Evolutionary conservation across 2,329 filamentous ascomycete genomes (phyloP), one percentile per base, ranked within the genome.

Genomic region (Fusarium sp.): DNA sequence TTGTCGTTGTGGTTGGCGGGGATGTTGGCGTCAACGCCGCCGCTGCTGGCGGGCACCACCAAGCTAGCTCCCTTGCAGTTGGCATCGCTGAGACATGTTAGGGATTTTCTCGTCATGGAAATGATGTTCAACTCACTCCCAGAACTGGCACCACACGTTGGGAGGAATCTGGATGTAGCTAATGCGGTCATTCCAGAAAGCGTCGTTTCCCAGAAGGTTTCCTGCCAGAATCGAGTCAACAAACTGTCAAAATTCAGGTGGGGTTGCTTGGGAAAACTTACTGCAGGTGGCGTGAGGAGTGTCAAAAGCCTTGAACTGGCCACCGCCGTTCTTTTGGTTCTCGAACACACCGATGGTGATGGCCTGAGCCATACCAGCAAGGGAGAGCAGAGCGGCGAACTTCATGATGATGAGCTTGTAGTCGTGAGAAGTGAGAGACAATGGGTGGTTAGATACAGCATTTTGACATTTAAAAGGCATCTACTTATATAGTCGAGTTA

Each of bases 1-100:
- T 68, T 68, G 38, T 64, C 65, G 20, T 68, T 63, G 65, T 68
- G 65, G 45, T 52, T 59, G 9, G 31, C 31, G 22, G 60, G 65
- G 27, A 68, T 58, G 13, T 64, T 68, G 6, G 9, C 40, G n/a
- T 56, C 60, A 13, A 33, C 42, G 16, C 65, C 65, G 1, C 47
- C 47, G 2, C 35, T 20, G 22, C 33, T 31, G 1, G 65, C 60
- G 18, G 50, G 52, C 33, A 68, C 33, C 1, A 68, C 65, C 31
- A 68, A 36, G 38, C 60, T 68, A 2, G 13, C 25, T 4, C 65
- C 65, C 16, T 64, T 54, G 25, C 65, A 68, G 42, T 68, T 59
- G 10, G 40, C 29, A 25, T 64, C 65, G 22, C 65, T 68, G 9
- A 27, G 6, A 29, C 9, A 9, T 31, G 4, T 52, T 31, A 52